Conservation (phyloP, 805 yeast species). For the Blastobotrys peoriensis region DNA sequence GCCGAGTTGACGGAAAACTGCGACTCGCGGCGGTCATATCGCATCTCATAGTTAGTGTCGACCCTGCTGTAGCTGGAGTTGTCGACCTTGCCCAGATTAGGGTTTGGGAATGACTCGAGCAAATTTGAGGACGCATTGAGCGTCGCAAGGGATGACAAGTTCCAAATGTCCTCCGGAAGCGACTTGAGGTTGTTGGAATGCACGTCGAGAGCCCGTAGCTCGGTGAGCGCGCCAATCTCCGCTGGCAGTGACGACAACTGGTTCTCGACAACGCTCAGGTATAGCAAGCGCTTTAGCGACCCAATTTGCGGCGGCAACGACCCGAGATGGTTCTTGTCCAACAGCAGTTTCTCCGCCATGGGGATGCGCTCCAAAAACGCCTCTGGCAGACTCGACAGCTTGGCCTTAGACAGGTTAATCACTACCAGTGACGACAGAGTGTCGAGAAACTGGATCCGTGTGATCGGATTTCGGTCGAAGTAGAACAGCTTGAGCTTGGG, state of each 20-base stretch:
- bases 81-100: conserved; percentile 11
- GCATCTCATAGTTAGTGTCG: conserved; percentile 14
- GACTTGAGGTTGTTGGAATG: conserved; percentile 77
- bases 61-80: neutral
- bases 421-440: conserved; percentile 56
- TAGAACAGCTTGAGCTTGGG: conserved; percentile 61
- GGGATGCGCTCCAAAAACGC: conserved; percentile 57
- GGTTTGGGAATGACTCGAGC: conserved; percentile 50
- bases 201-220: conserved; percentile 63
- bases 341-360: conserved; percentile 60
- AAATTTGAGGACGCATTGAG: conserved; percentile 73
- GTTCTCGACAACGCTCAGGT: conserved; percentile 67
- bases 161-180: conserved; percentile 64
- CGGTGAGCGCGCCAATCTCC: conserved; percentile 52
- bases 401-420: conserved; percentile 75
- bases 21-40: conserved; percentile 4
- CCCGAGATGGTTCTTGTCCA: conserved; percentile 79
- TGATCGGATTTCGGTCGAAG: conserved; percentile 78
- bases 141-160: conserved; percentile 46
- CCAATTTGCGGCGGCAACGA: conserved; percentile 67
- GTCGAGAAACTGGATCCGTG: conserved; percentile 52
- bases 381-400: conserved; percentile 65
- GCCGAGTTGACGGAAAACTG: conserved; percentile 7
- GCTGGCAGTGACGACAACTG: conserved; percentile 66
- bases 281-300: conserved; percentile 49